These are phyloP conservation scores for Kockiozyma suomiensis DNA, from an alignment of 805 yeast genomes.

Conservation along the genomic window DNA sequence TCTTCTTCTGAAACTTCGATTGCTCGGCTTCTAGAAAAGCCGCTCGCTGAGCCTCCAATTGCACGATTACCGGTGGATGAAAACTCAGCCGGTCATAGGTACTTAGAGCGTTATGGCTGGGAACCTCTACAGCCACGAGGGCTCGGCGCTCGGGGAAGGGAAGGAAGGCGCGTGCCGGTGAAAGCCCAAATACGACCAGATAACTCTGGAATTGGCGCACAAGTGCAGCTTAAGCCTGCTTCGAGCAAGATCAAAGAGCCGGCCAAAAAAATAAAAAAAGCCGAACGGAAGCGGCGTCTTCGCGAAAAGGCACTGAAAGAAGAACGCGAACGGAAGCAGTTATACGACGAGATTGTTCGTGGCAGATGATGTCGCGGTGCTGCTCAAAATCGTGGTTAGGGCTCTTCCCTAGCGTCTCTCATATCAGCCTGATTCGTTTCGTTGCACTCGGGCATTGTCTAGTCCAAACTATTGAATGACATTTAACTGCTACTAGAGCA, in stretches of 20 bases:
- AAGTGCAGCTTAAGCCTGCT: neutral
- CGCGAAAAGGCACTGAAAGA: conserved; percentile 9
- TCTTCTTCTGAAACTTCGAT: conserved; percentile 12
- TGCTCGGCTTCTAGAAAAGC: conserved; percentile 17
- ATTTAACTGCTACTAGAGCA: neutral
- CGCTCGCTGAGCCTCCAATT: conserved; percentile 25
- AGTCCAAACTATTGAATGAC: neutral
- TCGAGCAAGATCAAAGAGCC: neutral
- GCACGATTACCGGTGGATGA: conserved; percentile 23
- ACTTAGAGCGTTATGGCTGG: conserved; percentile 31
- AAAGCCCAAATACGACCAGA: conserved; percentile 16
- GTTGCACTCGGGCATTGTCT: neutral
- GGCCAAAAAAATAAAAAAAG: neutral
- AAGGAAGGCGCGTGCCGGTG: conserved; percentile 29
- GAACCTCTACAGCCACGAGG: conserved; percentile 28
- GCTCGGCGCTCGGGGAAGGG: conserved; percentile 26
- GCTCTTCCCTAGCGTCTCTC: neutral
- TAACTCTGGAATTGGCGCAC: conserved; percentile 27
- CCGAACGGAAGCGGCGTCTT: neutral
- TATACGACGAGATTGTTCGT: conserved; percentile 17
- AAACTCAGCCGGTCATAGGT: conserved; percentile 20
- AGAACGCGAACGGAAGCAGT: conserved; percentile 10
- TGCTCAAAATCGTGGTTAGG: neutral
- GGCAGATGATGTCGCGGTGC: neutral
- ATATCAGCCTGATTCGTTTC: neutral